Base-by-base conservation (phyloP, 345 rosid genomes). In the Aquilaria sinensis region DNA sequence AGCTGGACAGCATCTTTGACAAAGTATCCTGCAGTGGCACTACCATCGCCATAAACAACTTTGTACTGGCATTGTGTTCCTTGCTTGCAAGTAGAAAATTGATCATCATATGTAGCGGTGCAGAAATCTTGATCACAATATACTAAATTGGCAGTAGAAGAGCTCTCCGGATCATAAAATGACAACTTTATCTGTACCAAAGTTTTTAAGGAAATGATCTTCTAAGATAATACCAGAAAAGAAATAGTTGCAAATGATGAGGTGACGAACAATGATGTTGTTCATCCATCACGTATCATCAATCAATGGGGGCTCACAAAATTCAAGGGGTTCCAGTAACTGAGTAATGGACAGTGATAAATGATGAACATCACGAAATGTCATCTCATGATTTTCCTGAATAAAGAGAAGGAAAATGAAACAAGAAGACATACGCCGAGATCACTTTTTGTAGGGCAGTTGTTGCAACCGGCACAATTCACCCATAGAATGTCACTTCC, bases 401-500 rank as follows among this genome's bases (percentile, higher is more conserved):
- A 23, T 23, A 1, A 23, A 16, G 2, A 49, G 58, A 10, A 4
- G 31, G 10, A 4, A 32, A 53, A 12, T 49, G 56, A 51, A 32
- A 11, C 12, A 61, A 54, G 12, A 66, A 69, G 65, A 41, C 88
- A 66, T 83, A 89, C 97, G 49, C 88, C 93, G 30, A 89, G 81
- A 30, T 85, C 78, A 41, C 90, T 93, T 77, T 81, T 83, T 4
- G 60, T 52, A 6, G 96, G 98, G 72, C 98, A 93, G 53, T 69
- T 84, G 31, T 60, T 54, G 41, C 98, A 93, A 8, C 74, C 87
- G 23, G 47, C 70, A 51, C 97, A 85, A 67, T 90, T 93, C 51
- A 93, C 85, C 98, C 98, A 93, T 4, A 93, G 74, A 70, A 84
- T 75, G 74, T 92, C 98, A 75, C 97, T 92, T 65, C 98, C 97